Base-by-base conservation (phyloP, 192 early-diverging fungal genomes). In the Borealophlyctis nickersoniae region DNA sequence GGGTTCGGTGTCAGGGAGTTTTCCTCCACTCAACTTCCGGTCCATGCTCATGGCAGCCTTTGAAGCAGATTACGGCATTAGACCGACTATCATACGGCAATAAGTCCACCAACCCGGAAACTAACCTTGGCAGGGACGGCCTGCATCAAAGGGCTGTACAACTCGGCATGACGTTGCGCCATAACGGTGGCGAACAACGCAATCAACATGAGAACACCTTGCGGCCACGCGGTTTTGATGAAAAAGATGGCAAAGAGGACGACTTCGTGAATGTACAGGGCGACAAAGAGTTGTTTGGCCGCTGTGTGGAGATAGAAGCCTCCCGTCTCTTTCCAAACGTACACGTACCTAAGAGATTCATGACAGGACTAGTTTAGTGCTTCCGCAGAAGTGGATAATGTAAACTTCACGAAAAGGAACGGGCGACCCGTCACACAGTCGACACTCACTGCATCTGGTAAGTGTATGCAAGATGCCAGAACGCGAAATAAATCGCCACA, bases 381-480 rank as follows among this genome's bases (percentile, higher is more conserved):
- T 9, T 13, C 45, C 9, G 9, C 45, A n/a, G 45, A n/a, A 48
- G 45, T 13, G 45, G 45, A 9, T 13, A n/a, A n/a, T 27, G 53
- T 7, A 55, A 29, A 55, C 1, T 16, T 26, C 19, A 55, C 16
- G 56, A 34, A 57, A 7, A 51, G 50, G 28, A 4, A 28, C 31
- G 5, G 54, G 19, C 26, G 31, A 4, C 31, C 9, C 27, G 7
- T 31, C 27, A 13, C 31, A 83, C 35, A 88, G 72, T 58, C 89
- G 83, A 63, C 81, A 91, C 89, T 51, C 89, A 91, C 34, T 90
- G 74, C 66, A 96, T 88, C 69, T 91, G 88, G 73, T 96, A 91
- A 0, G 79, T 67, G 68, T 91, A 94, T 9, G 91, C 91, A 50
- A 91, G 56, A 56, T 86, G 87, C 28, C 81, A 84, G 22, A 93